phyloP scores from a whole-genome alignment of 2,329 filamentous ascomycete species.

The Colletotrichum echinochloae region DNA sequence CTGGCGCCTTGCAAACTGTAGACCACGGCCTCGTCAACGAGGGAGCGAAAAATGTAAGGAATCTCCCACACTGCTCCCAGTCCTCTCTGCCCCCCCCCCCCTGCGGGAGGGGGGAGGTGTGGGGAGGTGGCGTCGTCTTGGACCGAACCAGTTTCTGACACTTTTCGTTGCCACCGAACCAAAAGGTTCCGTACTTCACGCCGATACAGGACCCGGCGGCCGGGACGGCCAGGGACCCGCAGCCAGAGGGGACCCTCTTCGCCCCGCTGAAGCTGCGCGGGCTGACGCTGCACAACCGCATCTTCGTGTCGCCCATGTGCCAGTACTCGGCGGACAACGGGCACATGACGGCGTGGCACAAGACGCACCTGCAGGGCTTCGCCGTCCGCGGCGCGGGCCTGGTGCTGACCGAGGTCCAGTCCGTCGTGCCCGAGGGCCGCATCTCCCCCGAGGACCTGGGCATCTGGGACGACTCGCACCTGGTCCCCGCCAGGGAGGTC shows the following conservation, averaged over 20 bases:
- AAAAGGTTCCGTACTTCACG: conserved; percentile 58
- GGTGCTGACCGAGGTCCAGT: conserved; percentile 75
- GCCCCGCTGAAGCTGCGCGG: conserved; percentile 58
- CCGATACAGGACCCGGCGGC: conserved; percentile 60
- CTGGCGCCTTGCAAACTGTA: neutral
- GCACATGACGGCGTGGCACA: conserved; percentile 57
- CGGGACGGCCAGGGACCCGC: conserved; percentile 60
- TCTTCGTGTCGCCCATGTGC: conserved; percentile 62
- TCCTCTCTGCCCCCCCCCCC: too few relatives aligned
- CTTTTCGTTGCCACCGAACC: neutral
- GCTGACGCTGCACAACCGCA: conserved; percentile 59
- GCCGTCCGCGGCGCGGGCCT: conserved; percentile 65
- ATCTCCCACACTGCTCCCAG: neutral
- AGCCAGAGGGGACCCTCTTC: conserved; percentile 58
- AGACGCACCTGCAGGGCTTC: conserved; percentile 54
- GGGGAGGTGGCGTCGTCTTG: too few relatives aligned
- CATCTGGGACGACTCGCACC: conserved; percentile 79
- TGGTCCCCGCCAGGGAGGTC: conserved; percentile 67
- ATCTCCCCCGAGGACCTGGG: conserved; percentile 78
- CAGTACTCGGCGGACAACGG: conserved; percentile 58
- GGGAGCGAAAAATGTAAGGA: conserved; percentile 48
- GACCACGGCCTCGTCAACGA: conserved; percentile 42
- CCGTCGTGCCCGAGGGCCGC: conserved; percentile 74
- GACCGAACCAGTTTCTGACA: neutral
- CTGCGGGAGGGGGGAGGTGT: neutral